Evolutionary conservation across 2,329 filamentous ascomycete genomes (phyloP), one percentile per base, ranked within the genome.

Genomic region (Dryadomyces quercus-mongolicae): DNA sequence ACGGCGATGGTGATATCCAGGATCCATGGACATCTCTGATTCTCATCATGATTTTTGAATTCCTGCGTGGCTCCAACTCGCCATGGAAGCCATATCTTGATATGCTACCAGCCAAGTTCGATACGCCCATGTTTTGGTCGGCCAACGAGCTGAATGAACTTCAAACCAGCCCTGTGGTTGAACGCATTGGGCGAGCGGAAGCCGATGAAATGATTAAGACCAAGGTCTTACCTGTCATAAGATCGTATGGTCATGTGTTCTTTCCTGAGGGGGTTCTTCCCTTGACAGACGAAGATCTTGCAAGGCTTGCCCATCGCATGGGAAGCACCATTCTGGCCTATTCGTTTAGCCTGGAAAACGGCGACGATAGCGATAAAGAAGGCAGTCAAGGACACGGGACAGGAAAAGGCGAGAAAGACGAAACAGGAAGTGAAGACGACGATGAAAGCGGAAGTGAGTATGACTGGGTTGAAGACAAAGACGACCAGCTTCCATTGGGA

Each of bases 281-380:
- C 2, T 64, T 71, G 7, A 63, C 60, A 13, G 76, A 80, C 25
- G 67, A 69, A 1, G 68, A 76, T 22, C 65, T 82, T 1, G 58
- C 79, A 2, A 58, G 60, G 8, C 64, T 82, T 18, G 85, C 86
- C 52, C 89, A 95, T 65, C 77, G 81, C 9, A 91, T 95, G 84
- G 90, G 87, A 1, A 91, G 85, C 57, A 82, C 86, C 16, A 92
- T 95, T 60, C 94, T 95, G 89, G 85, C 89, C 0, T 95, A 95
- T 65, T 89, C 89, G 0, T 95, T 95, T 65, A 59, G 56, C 22
- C 54, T 60, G 1, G 90, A 95, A 60, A 77, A 95, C 7, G 78
- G 81, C 49, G 73, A 73, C 8, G 70, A 71, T 5, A 69, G 67
- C 1, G 62, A 68, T 2, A 66, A 60, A 9, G 66, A 71, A 1